Evolutionary conservation across 2,329 filamentous ascomycete genomes (phyloP).

Genomic region (Stachybotrys chlorohalonatus): DNA sequence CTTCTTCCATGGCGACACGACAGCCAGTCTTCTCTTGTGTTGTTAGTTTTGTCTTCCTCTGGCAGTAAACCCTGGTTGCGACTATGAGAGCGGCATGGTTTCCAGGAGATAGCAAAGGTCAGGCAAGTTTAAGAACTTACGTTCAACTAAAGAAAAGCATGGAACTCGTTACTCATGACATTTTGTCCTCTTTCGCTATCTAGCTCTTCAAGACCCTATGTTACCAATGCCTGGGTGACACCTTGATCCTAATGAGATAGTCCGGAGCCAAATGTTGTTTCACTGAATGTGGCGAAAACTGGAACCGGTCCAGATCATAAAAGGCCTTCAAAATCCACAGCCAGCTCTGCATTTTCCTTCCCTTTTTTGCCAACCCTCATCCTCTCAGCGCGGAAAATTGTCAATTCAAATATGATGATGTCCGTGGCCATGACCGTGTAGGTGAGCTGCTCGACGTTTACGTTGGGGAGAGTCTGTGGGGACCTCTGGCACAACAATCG

Average conservation of each 20-base stretch:
- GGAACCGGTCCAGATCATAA: slow-evolving; percentile 26
- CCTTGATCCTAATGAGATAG: slow-evolving; percentile 22
- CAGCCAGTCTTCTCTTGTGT: no score
- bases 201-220: slow-evolving; percentile 21
- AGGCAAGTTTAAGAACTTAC: not conserved
- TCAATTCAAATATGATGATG: slow-evolving; percentile 10
- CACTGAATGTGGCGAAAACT: slow-evolving; percentile 22
- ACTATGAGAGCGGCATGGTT: no score
- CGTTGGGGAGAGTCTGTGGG: slow-evolving; percentile 8
- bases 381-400: slow-evolving; percentile 4
- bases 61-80: no score
- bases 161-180: slow-evolving; percentile 15
- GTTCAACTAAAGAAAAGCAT: not conserved
- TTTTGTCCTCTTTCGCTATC: slow-evolving; percentile 17
- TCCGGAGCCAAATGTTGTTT: slow-evolving; percentile 23
- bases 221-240: slow-evolving; percentile 20
- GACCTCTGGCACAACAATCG: slow-evolving; percentile 17
- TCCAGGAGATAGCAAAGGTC: no score
- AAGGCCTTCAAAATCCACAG: slow-evolving; percentile 7
- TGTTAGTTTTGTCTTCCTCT: no score
- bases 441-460: slow-evolving; percentile 21
- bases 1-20: no score
- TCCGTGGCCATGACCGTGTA: slow-evolving; percentile 29
- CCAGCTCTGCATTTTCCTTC: slow-evolving; percentile 3
- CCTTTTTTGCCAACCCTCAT: slow-evolving; percentile 5